These are phyloP conservation scores for Ogataea naganishii DNA, from an alignment of 805 yeast species.

Conservation along the genomic window DNA sequence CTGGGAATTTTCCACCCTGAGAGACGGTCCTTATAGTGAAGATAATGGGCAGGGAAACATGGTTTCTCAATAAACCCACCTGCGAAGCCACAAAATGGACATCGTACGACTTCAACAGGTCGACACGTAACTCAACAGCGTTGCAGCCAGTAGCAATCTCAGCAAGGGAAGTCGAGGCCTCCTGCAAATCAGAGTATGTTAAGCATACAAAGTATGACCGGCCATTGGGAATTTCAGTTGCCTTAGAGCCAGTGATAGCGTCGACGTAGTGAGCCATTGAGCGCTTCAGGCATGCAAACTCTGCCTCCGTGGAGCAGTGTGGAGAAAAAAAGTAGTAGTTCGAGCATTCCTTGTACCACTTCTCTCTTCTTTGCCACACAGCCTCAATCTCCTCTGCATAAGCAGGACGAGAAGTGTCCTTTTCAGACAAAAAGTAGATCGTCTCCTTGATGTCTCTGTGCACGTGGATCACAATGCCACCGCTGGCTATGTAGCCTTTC, in stretches of 20 bases:
- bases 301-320: conserved; percentile 48
- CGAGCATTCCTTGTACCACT: conserved; percentile 73
- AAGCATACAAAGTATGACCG: conserved; percentile 69
- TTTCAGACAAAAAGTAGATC: conserved; percentile 54
- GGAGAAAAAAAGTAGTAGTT: conserved; percentile 71
- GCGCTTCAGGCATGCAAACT: conserved; percentile 46
- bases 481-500: conserved; percentile 40
- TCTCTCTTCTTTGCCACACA: conserved; percentile 80
- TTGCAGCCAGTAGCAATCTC: conserved; percentile 58
- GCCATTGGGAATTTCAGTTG: conserved; percentile 28
- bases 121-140: conserved; percentile 82
- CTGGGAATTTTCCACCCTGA: conserved; percentile 82
- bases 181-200: conserved; percentile 53
- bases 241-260: conserved; percentile 49
- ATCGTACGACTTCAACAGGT: conserved; percentile 45
- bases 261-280: conserved; percentile 52
- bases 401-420: conserved; percentile 84
- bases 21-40: conserved; percentile 69
- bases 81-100: conserved; percentile 62
- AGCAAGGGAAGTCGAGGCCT: conserved; percentile 35
- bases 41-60: conserved; percentile 63
- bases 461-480: conserved; percentile 82
- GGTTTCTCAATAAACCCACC: conserved; percentile 57
- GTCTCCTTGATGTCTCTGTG: conserved; percentile 84
- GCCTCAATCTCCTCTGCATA: conserved; percentile 68